These are phyloP conservation scores for Hevea brasiliensis DNA, from an alignment of 345 rosid genomes.

Conservation along the genomic window DNA sequence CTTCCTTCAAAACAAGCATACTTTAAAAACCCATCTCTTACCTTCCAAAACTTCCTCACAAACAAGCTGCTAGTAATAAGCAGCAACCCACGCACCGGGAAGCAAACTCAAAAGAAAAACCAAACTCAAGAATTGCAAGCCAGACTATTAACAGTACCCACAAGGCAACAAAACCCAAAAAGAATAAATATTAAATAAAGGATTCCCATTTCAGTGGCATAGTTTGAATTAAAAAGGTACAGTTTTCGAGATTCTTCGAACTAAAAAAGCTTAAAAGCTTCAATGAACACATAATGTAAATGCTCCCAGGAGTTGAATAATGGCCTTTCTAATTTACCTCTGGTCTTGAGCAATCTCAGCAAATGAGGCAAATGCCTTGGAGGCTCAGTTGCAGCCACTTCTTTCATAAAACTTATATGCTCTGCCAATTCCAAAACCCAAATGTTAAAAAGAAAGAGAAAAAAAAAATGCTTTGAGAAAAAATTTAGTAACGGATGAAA, in stretches of 20 bases:
- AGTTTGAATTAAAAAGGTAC: neutral
- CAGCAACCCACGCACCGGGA: neutral
- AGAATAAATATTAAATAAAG: neutral
- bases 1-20: too few relatives aligned
- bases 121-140: constrained; percentile 3
- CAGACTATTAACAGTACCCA: neutral
- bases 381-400: constrained; percentile 61
- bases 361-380: constrained; percentile 62
- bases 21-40: too few relatives aligned
- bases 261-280: neutral
- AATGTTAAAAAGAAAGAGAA: neutral
- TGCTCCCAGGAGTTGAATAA: neutral
- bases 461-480: neutral
- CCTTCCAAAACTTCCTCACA: too few relatives aligned
- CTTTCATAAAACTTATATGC: constrained; percentile 55
- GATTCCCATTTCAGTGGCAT: neutral
- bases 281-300: neutral
- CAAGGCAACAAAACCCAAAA: neutral
- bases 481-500: neutral
- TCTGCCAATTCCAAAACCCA: constrained; percentile 35
- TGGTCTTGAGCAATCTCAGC: constrained; percentile 51
- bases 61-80: neutral
- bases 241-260: neutral
- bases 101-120: neutral
- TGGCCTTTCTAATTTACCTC: constrained; percentile 41